Percentiles rank a stretch among this genome's conserved stretches.
Conservation (phyloP, 768 basidiomycete genomes). For the Termitomyces sp. region DNA sequence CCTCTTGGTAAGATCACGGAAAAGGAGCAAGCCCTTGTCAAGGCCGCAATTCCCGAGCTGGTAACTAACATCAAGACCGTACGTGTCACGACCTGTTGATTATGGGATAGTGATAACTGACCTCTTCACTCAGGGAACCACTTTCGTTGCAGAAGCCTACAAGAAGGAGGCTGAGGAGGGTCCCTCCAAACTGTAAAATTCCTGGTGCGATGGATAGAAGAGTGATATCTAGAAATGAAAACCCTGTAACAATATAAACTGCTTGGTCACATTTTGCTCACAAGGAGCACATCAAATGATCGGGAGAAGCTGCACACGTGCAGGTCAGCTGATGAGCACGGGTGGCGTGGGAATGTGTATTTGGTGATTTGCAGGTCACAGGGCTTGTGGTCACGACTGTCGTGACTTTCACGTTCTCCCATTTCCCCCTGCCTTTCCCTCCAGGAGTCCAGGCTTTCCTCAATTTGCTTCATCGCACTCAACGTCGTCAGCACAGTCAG, state of each 20-base stretch:
- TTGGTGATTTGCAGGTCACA: conserved; percentile 22
- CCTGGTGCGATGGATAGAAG: background rate
- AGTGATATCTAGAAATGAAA: conserved; percentile 5
- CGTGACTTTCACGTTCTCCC: conserved; percentile 25
- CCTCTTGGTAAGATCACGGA: conserved; percentile 71
- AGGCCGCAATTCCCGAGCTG: conserved; percentile 80
- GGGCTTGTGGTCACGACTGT: conserved; percentile 22
- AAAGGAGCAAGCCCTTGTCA: conserved; percentile 70
- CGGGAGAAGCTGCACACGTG: conserved; percentile 9
- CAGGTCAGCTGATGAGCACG: conserved; percentile 10
- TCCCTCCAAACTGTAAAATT: conserved; percentile 15
- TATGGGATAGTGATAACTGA: background rate
- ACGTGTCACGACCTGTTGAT: conserved; percentile 14
- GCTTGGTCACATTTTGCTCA: too few relatives aligned
- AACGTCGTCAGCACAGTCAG: background rate
- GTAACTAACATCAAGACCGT: conserved; percentile 67
- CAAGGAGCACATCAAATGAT: background rate
- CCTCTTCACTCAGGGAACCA: conserved; percentile 23
- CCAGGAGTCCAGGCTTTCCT: background rate
- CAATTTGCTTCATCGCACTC: background rate
- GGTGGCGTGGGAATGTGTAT: conserved; percentile 21
- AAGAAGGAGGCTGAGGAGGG: conserved; percentile 22
- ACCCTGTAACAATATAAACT: conserved; percentile 6
- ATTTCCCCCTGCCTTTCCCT: conserved; percentile 14
- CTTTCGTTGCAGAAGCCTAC: conserved; percentile 29